Evolutionary conservation across 306 rosid genomes (phyloP), one percentile per base, ranked within the genome.

Genomic region (Elaeagnus macrophylla): DNA sequence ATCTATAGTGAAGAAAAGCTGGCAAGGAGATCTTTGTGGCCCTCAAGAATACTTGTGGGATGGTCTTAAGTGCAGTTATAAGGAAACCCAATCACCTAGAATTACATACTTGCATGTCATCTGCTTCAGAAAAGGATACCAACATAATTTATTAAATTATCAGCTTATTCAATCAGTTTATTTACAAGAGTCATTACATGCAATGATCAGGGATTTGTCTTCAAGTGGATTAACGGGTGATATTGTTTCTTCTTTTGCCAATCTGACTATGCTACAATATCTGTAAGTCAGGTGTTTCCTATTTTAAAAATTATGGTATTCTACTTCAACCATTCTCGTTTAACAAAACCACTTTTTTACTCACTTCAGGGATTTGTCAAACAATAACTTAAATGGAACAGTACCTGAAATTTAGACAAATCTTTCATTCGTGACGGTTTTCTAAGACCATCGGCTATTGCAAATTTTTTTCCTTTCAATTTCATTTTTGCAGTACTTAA

Each of bases 1-100:
- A 9, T 77, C 72, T 47, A 43, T n/a, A 10, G 54, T 73, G 54
- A 53, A 39, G 39, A 79, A 53, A 66, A 50, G 59, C 14, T 79
- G 82, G 80, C 56, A 78, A 65, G 80, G 80, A 67, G 86, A 79
- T 53, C 86, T 73, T 44, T 77, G 84, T 51, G 67, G 62, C 41
- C 84, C 78, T 1, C 56, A 12, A 8, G 54, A 5, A 13, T 58
- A 53, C 53, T 39, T 73, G 8, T 72, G 86, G 95, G 64, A 62
- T 35, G 81, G 82, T 46, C 66, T 82, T 25, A 66, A 48, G 18
- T 77, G 75, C 45, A 77, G 68, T 43, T 2, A 42, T 59, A 35
- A 51, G 9, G 80, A 25, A 25, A 69, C 47, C 59, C 63, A 57
- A 16, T 12, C 77, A 7, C 80, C 66, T 0, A 69, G 61, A 46